phyloP scores from a whole-genome alignment of 768 basidiomycete genomes.

The Mrakia gelida region DNA sequence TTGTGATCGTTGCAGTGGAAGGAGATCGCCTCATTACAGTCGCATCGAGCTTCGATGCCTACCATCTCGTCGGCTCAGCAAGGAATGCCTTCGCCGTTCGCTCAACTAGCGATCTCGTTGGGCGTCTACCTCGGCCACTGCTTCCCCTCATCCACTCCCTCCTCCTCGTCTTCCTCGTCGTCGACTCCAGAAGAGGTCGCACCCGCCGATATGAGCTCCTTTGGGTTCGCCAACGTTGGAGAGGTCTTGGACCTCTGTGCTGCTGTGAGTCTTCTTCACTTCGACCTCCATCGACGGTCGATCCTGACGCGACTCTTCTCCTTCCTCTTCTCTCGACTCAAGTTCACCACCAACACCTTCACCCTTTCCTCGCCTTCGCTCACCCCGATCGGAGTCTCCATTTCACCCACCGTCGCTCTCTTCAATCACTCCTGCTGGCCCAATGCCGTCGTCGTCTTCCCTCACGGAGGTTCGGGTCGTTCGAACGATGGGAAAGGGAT shows the following conservation, averaged over 20 bases:
- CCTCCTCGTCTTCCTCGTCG: not conserved
- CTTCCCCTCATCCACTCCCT: not conserved
- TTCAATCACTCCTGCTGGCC: conserved; percentile 61
- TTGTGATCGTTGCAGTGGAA: conserved; percentile 9
- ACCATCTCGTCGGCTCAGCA: not conserved
- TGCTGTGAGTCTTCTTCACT: conserved; percentile 35
- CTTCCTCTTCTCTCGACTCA: not conserved
- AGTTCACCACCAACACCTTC: conserved; percentile 92
- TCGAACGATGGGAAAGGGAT: conserved; percentile 44
- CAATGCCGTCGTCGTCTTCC: conserved; percentile 89
- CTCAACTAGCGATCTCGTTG: conserved; percentile 24
- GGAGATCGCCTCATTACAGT: conserved; percentile 14
- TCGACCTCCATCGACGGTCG: not conserved
- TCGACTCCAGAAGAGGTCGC: not conserved
- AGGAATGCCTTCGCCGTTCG: conserved; percentile 5
- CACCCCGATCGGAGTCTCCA: conserved; percentile 74
- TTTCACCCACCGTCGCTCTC: conserved; percentile 68
- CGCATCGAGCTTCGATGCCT: conserved; percentile 14
- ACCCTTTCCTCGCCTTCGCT: conserved; percentile 74
- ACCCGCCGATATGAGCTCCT: conserved; percentile 25
- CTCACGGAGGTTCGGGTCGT: conserved; percentile 49
- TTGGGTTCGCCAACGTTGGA: conserved; percentile 17
- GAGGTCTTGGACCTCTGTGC: conserved; percentile 39
- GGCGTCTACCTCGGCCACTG: conserved; percentile 21
- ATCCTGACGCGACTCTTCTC: not conserved